phyloP scores from a whole-genome alignment of 306 rosid genomes.

The Quercus cerris region DNA sequence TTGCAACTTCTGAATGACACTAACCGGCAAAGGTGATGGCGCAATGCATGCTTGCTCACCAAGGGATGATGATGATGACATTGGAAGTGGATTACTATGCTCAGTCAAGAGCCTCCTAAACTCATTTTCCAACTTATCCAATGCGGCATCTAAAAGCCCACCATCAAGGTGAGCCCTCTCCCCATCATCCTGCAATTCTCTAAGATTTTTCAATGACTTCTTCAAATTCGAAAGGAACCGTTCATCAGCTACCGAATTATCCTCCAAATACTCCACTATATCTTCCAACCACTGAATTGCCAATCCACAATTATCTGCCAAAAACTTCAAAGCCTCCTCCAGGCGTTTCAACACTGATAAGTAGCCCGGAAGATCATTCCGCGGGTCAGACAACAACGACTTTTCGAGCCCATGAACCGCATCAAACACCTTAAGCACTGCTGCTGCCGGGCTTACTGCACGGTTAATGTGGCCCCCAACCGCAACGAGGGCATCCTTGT shows the following conservation, averaged over 20 bases:
- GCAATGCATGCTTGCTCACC: constrained; percentile 89
- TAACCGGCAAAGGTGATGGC: constrained; percentile 86
- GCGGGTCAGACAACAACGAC: constrained; percentile 74
- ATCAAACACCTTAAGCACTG: constrained; percentile 95
- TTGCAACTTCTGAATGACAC: constrained; percentile 79
- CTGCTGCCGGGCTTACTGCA: constrained; percentile 96
- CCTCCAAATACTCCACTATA: constrained; percentile 94
- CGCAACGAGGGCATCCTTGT: constrained; percentile 78
- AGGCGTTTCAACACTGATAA: constrained; percentile 87
- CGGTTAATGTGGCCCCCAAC: constrained; percentile 97
- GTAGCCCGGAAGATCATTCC: constrained; percentile 79
- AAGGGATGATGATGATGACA: constrained; percentile 36
- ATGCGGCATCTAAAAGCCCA: constrained; percentile 82
- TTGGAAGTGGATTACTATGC: constrained; percentile 83
- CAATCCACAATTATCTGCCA: constrained; percentile 86
- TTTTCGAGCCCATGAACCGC: constrained; percentile 98
- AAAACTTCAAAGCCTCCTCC: constrained; percentile 82
- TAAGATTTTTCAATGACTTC: constrained; percentile 61
- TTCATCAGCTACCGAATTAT: constrained; percentile 71
- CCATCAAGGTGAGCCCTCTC: constrained; percentile 68
- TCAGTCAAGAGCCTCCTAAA: constrained; percentile 73
- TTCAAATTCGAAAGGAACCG: constrained; percentile 66
- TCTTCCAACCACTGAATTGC: constrained; percentile 99
- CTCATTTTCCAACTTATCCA: constrained; percentile 80
- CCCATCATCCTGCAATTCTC: constrained; percentile 60